Evolutionary conservation across 2,329 filamentous ascomycete species (phyloP), one percentile per base, ranked within the genome.

Genomic region (Fusarium chlamydosporum): DNA sequence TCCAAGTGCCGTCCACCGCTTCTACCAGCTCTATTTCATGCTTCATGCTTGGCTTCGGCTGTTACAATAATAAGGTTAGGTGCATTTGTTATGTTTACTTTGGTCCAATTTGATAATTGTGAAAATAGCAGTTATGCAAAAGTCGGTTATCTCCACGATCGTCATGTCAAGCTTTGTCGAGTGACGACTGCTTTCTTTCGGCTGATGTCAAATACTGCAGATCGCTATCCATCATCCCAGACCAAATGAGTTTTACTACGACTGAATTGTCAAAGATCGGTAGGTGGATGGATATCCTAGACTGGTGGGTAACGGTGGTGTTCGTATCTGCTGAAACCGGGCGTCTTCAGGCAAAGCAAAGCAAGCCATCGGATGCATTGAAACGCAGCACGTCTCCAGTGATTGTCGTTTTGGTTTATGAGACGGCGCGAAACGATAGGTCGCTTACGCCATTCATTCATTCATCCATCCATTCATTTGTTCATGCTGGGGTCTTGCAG

Each of bases 311-410:
- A 41, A 29, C 33, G 27, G 42, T 61, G 16, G 33, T 40, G 29
- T 53, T 43, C 38, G 48, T 45, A 43, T 37, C 34, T 61, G 47
- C 34, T 51, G 43, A 53, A 52, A 42, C 41, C 38, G 38, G 52
- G 60, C 52, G 45, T 59, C 47, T 53, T 41, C 15, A 26, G 46
- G 33, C 35, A 38, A 41, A 46, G 37, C 38, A 37, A 48, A 50
- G 29, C 61, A 34, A 66, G 62, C 47, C 47, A 51, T 40, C 20
- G 34, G 46, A n/a, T 38, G 54, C 16, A 40, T 67, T 51, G 56
- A 67, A 56, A 66, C 61, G 16, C 42, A 65, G 43, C 35, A 18
- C 37, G 62, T 67, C 56, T 67, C 64, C 56, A 67, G 31, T 57
- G 62, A 67, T 59, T 50, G 53, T 26, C 56, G 38, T 54, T 37